Conservation (phyloP, 1,284 basidiomycete species). For the Cryptococcus sp. region DNA sequence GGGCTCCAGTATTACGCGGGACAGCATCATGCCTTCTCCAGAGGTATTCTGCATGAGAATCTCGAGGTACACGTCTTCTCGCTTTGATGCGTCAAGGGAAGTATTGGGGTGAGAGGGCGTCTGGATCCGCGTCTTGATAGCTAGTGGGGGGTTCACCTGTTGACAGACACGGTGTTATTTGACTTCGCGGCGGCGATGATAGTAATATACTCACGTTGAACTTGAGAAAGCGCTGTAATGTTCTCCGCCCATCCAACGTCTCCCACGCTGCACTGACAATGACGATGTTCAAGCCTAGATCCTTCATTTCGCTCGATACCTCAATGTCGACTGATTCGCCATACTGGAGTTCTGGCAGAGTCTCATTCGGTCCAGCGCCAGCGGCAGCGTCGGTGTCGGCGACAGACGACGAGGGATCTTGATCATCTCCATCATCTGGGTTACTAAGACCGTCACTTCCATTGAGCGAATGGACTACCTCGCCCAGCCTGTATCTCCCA, state of each 20-base stretch:
- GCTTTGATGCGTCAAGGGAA: constrained; percentile 61
- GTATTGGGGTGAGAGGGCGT: constrained; percentile 69
- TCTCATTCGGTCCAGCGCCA: constrained; percentile 11
- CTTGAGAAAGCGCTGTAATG: constrained; percentile 84
- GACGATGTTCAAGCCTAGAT: constrained; percentile 45
- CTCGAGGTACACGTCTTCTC: constrained; percentile 80
- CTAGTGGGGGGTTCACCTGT: constrained; percentile 80
- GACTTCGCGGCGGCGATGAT: background rate
- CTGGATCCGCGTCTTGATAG: constrained; percentile 87
- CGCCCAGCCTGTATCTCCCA: constrained; percentile 41
- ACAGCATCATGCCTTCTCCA: constrained; percentile 71
- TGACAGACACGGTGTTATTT: constrained; percentile 9
- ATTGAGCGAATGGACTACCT: constrained; percentile 35
- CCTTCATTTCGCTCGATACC: constrained; percentile 43
- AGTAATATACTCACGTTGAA: constrained; percentile 66
- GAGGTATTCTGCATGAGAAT: constrained; percentile 84
- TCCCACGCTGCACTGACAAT: constrained; percentile 49
- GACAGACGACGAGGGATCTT: background rate
- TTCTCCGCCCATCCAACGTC: constrained; percentile 65
- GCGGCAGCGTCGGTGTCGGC: background rate
- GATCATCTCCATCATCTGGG: background rate
- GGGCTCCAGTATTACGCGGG: constrained; percentile 70
- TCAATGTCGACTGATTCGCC: constrained; percentile 33
- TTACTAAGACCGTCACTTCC: background rate
- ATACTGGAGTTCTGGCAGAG: constrained; percentile 22